Base-by-base conservation (phyloP, 2,329 filamentous ascomycete species). In the Hypoxylon sp. region DNA sequence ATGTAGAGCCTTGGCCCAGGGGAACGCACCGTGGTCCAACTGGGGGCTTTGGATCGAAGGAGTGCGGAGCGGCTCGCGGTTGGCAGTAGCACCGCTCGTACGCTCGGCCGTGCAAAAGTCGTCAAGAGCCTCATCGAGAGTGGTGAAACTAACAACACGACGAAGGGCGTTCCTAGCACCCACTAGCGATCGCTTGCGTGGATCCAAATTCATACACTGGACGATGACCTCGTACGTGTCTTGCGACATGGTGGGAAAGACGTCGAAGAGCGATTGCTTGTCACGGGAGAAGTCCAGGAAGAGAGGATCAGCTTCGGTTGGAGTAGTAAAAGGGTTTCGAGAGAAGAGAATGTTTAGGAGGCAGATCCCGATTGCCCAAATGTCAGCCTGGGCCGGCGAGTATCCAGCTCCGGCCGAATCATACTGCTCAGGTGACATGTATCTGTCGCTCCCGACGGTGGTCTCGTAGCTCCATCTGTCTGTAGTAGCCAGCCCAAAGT, bases 361-460 rank as follows among this genome's bases (percentile, higher is more conserved):
- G 79, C 96, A 97, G 80, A 99, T 95, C 68, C 96, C 96, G 76
- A 99, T 92, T 61, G 96, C 93, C 96, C 96, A 99, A 72, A 97
- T 89, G 78, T 99, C 96, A 53, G 96, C 96, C 80, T 96, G 89
- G 46, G 93, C 92, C 48, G 96, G 94, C 59, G 93, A 95, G 81
- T 99, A 99, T 64, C 96, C 96, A 68, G 87, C 88, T 67, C 90
- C 90, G 71, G 90, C 88, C 55, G 94, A 93, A 78, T 98, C 95
- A 74, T 96, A 98, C 80, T 99, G 96, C 80, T 99, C 96, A 4
- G 96, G 96, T 59, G 96, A 94, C 96, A 99, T 99, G 82, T 99
- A 99, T 59, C 96, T 93, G 77, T 99, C 96, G 77, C 96, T 98
- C 70, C 96, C 96, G 48, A 99, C 96, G 67, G 92, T 96, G 68